phyloP scores from a whole-genome alignment of 1,284 basidiomycete genomes.

The Afroboletus lepidellus region DNA sequence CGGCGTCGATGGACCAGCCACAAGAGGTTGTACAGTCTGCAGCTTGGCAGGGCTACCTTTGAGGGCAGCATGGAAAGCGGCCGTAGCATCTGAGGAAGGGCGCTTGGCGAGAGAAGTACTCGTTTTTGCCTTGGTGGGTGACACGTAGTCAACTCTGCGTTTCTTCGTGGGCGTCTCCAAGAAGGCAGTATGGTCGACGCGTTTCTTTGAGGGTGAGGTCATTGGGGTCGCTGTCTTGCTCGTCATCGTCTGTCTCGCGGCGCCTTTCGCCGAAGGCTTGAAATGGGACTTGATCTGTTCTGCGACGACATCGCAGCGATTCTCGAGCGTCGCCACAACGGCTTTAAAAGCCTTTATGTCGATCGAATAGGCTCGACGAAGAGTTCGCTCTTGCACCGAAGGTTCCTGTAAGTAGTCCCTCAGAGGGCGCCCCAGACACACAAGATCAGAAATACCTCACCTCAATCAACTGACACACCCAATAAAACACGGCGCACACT shows the following conservation, averaged over 20 bases:
- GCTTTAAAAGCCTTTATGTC: constrained; percentile 19
- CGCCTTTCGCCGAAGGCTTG: constrained; percentile 24
- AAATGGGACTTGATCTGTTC: constrained; percentile 23
- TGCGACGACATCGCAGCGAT: constrained; percentile 27
- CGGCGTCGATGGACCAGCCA: constrained; percentile 29
- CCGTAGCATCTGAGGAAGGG: not conserved
- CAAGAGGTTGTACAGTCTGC: not conserved
- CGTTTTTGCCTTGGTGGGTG: constrained; percentile 13
- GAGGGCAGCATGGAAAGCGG: constrained; percentile 26
- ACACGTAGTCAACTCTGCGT: constrained; percentile 17
- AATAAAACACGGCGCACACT: constrained; percentile 32
- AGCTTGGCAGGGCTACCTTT: constrained; percentile 9
- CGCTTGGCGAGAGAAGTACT: constrained; percentile 12
- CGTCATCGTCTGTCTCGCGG: constrained; percentile 3
- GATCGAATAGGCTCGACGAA: constrained; percentile 22
- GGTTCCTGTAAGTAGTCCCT: constrained; percentile 15
- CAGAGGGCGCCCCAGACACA: too few relatives aligned
- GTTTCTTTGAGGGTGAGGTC: constrained; percentile 26
- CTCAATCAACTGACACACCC: constrained; percentile 35
- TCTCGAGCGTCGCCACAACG: constrained; percentile 22
- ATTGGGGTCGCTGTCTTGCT: not conserved
- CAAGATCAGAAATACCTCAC: constrained; percentile 4
- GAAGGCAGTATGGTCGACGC: not conserved
- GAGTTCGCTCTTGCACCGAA: constrained; percentile 18
- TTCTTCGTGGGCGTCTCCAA: constrained; percentile 34